Percentiles rank a stretch among this genome's conserved stretches.
Conservation (phyloP, 2,329 filamentous ascomycete species). For the Biscogniauxia mediterranea region DNA sequence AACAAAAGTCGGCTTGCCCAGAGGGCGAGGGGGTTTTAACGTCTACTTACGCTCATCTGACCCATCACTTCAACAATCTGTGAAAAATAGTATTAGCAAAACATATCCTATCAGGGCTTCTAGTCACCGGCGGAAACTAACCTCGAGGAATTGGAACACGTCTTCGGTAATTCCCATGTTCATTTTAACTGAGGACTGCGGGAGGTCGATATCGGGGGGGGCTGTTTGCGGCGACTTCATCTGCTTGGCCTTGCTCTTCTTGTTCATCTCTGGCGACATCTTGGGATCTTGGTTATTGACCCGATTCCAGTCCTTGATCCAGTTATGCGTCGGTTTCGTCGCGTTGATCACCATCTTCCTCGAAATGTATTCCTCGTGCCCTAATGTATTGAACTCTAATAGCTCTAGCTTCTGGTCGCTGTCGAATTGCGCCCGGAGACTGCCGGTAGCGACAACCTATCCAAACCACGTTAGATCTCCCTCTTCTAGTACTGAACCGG, state of each 20-base stretch:
- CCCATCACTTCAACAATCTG: slow-evolving; percentile 66
- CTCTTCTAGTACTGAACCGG: background rate
- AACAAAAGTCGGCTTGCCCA: background rate
- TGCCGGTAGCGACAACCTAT: slow-evolving; percentile 75
- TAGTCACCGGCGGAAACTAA: slow-evolving; percentile 31
- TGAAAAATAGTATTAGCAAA: slow-evolving; percentile 26
- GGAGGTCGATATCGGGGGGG: slow-evolving; percentile 62
- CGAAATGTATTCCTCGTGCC: slow-evolving; percentile 81
- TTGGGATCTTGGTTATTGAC: slow-evolving; percentile 57
- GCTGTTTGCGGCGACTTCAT: slow-evolving; percentile 59
- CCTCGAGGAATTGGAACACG: slow-evolving; percentile 65
- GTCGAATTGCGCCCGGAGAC: slow-evolving; percentile 77
- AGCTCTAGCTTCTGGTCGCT: slow-evolving; percentile 76
- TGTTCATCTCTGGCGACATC: slow-evolving; percentile 64
- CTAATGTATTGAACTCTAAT: slow-evolving; percentile 74
- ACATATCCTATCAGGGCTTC: background rate
- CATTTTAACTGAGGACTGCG: slow-evolving; percentile 54
- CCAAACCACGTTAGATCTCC: background rate
- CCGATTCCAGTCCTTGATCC: slow-evolving; percentile 65
- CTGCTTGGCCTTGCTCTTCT: slow-evolving; percentile 59
- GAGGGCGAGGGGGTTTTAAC: background rate
- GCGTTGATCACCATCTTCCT: slow-evolving; percentile 62
- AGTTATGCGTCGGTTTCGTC: slow-evolving; percentile 60
- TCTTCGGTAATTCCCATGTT: slow-evolving; percentile 59
- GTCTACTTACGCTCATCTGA: slow-evolving; percentile 54